Percentiles rank a stretch among this genome's conserved stretches.
phyloP scores from a whole-genome alignment of 441 rosid genomes.

The Erodium trifolium region DNA sequence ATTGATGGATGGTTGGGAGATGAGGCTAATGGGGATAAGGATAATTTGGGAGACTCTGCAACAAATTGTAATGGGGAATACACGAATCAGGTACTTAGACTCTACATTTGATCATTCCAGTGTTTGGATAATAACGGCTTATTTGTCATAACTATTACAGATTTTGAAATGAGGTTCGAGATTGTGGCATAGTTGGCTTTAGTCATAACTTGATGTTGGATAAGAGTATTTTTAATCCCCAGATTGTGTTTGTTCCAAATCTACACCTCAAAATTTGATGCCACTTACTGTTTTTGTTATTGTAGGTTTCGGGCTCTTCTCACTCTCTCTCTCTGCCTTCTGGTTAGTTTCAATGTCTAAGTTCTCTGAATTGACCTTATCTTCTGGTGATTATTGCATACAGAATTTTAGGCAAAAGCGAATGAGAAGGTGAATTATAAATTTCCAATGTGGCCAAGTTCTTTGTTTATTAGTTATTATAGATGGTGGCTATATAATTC shows the following conservation, averaged over 20 bases:
- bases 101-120: no score
- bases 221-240: not conserved
- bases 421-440: not conserved
- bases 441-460: not conserved
- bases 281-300: not conserved
- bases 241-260: not conserved
- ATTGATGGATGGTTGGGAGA: not conserved
- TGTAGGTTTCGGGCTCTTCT: constrained; percentile 34
- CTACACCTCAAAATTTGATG: not conserved
- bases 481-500: not conserved
- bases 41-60: not conserved
- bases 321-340: constrained; percentile 26
- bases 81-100: not conserved
- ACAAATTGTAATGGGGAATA: not conserved
- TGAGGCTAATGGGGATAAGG: not conserved
- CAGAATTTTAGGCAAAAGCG: not conserved
- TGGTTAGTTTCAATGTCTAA: constrained; percentile 29
- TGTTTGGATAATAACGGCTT: no score
- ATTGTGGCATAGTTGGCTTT: not conserved
- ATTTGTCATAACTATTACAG: no score
- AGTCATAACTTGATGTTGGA: not conserved
- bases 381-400: not conserved
- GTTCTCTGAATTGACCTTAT: not conserved
- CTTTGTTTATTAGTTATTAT: not conserved
- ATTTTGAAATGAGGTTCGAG: not conserved